Percentiles rank a stretch among this genome's conserved stretches.
phyloP scores from a whole-genome alignment of 129 eudicot genomes.

The Solidago caesia region DNA sequence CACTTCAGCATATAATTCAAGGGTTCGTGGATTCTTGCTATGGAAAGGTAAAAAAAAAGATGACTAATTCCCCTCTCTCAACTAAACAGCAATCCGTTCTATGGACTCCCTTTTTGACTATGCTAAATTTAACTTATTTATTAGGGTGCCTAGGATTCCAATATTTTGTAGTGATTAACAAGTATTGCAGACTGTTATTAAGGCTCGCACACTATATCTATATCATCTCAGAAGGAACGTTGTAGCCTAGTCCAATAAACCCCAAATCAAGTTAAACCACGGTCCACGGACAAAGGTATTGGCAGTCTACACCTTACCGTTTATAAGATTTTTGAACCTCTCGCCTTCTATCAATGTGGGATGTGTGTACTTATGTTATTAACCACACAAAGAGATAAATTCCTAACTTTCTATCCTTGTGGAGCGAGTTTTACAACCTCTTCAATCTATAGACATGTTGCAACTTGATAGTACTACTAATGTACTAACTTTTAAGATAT shows the following conservation, averaged over 20 bases:
- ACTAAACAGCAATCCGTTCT: background rate
- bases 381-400: too few species aligned
- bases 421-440: background rate
- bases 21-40: background rate
- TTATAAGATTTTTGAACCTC: too few species aligned
- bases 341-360: too few species aligned
- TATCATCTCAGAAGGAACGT: too few species aligned
- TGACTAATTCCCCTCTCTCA: background rate
- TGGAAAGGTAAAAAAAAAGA: background rate
- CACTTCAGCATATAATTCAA: background rate
- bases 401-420: too few species aligned
- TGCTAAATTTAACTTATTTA: too few species aligned
- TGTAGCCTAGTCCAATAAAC: too few species aligned
- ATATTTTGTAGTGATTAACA: background rate
- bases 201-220: too few species aligned
- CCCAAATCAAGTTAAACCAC: too few species aligned
- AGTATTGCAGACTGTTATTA: background rate
- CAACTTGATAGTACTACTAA: background rate
- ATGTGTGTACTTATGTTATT: too few species aligned
- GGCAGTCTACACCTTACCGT: too few species aligned
- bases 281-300: too few species aligned
- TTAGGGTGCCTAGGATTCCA: conserved; percentile 1
- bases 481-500: background rate
- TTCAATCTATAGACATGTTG: background rate
- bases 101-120: background rate